Evolutionary conservation across 148 eudicot genomes (phyloP).

Genomic region (Fallopia convolvulus): DNA sequence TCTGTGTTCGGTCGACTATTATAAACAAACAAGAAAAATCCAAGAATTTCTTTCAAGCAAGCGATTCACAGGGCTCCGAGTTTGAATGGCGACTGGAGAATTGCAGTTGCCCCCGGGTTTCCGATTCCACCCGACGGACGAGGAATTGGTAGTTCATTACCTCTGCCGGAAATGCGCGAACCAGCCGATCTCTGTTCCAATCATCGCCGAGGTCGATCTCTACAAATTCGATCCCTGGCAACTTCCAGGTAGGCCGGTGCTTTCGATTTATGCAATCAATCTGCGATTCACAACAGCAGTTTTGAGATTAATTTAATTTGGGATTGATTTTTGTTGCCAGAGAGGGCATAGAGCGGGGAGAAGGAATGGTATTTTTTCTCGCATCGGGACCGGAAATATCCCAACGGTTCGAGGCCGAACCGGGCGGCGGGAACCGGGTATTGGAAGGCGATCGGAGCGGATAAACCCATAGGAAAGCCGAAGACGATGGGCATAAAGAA

Average conservation of each 20-base stretch:
- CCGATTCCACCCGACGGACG: slow-evolving; percentile 42
- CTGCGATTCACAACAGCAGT: neutral
- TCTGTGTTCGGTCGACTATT: neutral
- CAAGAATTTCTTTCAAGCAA: neutral
- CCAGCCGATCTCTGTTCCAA: slow-evolving; percentile 22
- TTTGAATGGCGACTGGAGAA: slow-evolving; percentile 2
- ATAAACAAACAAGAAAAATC: neutral
- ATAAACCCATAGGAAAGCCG: slow-evolving; percentile 54
- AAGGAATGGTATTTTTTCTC: slow-evolving; percentile 75
- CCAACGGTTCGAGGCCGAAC: slow-evolving; percentile 64
- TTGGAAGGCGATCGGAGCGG: slow-evolving; percentile 74
- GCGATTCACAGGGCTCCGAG: neutral
- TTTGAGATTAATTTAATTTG: no score
- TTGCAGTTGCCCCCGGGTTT: slow-evolving; percentile 31
- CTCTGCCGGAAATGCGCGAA: slow-evolving; percentile 29
- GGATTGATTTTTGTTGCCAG: slow-evolving; percentile 12
- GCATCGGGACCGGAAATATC: slow-evolving; percentile 59
- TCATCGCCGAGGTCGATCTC: slow-evolving; percentile 36
- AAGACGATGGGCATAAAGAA: slow-evolving; percentile 54
- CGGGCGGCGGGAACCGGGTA: slow-evolving; percentile 67
- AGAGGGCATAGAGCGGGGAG: slow-evolving; percentile 45
- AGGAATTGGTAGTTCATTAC: slow-evolving; percentile 32
- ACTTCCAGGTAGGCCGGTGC: slow-evolving; percentile 21
- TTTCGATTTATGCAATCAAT: neutral
- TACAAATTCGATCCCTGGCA: slow-evolving; percentile 41